Base-by-base conservation (phyloP, 2,329 filamentous ascomycete genomes). In the Ophiostoma angusticollis region DNA sequence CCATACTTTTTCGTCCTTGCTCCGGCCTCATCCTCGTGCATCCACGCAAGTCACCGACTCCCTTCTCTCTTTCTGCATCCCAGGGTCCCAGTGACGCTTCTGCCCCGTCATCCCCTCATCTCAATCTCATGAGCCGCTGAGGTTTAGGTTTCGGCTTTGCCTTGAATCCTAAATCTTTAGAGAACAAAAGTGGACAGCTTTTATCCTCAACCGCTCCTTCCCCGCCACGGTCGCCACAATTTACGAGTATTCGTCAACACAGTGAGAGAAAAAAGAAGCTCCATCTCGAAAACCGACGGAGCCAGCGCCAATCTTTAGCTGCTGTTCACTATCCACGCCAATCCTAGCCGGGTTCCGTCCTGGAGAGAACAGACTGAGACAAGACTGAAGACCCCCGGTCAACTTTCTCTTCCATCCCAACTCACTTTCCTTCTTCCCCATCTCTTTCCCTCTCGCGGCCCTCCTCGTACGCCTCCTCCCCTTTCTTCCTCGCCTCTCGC, bases 301-400 rank as follows among this genome's bases (percentile, higher is more conserved):
- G 37, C 33, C 33, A 29, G 21, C 27, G 22, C 16, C 40, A 31
- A 34, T 30, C 31, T 24, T 33, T 36, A 41, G 34, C 30, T 37
- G 31, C 39, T 37, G 28, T 24, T 24, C 39, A 37, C 40, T 42
- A 30, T 38, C 30, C 38, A 31, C 38, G 38, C 38, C 38, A 30
- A 28, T 22, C 29, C 39, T 32, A 23, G 31, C 22, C 33, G 32
- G 33, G 21, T 18, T 25, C 27, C 23, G n/a, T n/a, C n/a, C n/a
- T n/a, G n/a, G n/a, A n/a, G 23, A 24, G 23, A 24, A 24, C n/a
- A n/a, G n/a, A n/a, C n/a, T n/a, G n/a, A n/a, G n/a, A n/a, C n/a
- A n/a, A n/a, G n/a, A n/a, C n/a, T n/a, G n/a, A n/a, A n/a, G n/a
- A n/a, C n/a, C n/a, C n/a, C n/a, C n/a, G n/a, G n/a, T 24, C 23